Conservation (phyloP, 2,329 filamentous ascomycete genomes). For the Tympanopsis confertula region DNA sequence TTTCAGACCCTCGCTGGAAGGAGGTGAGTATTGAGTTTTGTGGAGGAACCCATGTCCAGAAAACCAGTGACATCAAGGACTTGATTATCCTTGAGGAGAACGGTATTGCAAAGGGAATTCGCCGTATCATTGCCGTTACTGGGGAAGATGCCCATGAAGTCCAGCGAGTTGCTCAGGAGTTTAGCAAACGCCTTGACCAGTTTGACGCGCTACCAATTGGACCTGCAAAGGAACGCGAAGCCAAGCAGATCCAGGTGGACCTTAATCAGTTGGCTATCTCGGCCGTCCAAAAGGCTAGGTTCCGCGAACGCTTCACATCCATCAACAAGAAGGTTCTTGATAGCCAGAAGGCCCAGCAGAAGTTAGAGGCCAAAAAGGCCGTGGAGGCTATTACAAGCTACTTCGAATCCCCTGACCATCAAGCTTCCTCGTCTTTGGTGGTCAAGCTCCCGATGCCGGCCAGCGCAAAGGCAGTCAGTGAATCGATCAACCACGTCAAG, state of each 20-base stretch:
- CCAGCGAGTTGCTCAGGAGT: conserved; percentile 66
- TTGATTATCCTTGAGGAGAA: conserved; percentile 86
- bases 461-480: conserved; percentile 75
- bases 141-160: conserved; percentile 77
- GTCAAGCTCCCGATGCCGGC: conserved; percentile 66
- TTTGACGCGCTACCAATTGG: conserved; percentile 65
- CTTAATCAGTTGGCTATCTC: conserved; percentile 76
- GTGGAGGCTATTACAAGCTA: conserved; percentile 67
- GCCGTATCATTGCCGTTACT: conserved; percentile 88
- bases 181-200: conserved; percentile 54
- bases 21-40: conserved; percentile 93
- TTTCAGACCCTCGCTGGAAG: conserved; percentile 73
- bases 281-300: conserved; percentile 67
- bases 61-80: conserved; percentile 89
- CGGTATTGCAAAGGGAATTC: conserved; percentile 95
- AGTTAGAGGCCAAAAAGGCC: conserved; percentile 80
- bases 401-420: conserved; percentile 44
- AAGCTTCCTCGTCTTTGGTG: conserved; percentile 63
- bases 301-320: conserved; percentile 68
- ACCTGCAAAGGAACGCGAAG: conserved; percentile 66
- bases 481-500: conserved; percentile 79
- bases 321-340: conserved; percentile 75
- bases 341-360: conserved; percentile 85
- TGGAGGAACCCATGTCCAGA: conserved; percentile 87
- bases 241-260: conserved; percentile 68